Percentiles rank a stretch among this genome's conserved stretches.
These are phyloP conservation scores for Arabidopsis lyrata DNA, from an alignment of 441 rosid genomes.

Conservation along the genomic window DNA sequence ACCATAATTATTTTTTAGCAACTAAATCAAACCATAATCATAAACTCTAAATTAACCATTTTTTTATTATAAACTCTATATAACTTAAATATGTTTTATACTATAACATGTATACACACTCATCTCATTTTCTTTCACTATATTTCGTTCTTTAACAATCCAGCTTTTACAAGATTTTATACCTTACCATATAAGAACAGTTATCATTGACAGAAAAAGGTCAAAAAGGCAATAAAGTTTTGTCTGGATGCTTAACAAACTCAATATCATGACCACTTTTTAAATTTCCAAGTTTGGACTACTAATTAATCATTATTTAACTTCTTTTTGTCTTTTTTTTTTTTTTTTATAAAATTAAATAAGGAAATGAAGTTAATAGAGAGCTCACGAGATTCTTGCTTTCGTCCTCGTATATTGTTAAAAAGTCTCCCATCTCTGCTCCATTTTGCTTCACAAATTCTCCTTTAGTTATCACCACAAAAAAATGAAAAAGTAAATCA, in stretches of 20 bases:
- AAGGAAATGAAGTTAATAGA: conserved; percentile 26
- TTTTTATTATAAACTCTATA: neutral
- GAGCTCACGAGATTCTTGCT: conserved; percentile 80
- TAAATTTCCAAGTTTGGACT: conserved; percentile 30
- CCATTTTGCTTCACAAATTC: conserved; percentile 66
- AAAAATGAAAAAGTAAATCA: neutral
- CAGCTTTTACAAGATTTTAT: neutral
- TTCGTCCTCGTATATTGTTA: conserved; percentile 77
- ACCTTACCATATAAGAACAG: conserved; percentile 21
- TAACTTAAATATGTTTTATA: neutral
- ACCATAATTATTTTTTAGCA: neutral
- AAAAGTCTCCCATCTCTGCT: conserved; percentile 62
- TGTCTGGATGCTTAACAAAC: conserved; percentile 58
- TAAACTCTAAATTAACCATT: neutral
- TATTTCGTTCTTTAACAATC: neutral
- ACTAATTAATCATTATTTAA: conserved; percentile 31
- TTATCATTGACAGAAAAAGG: conserved; percentile 37
- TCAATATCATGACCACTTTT: conserved; percentile 22
- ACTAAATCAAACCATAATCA: neutral
- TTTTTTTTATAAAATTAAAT: conserved; percentile 17
- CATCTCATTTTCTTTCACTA: neutral
- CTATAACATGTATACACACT: too few species aligned
- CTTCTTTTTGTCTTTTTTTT: conserved; percentile 15
- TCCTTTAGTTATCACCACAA: conserved; percentile 51
- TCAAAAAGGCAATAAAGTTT: conserved; percentile 25